Percentiles rank a stretch among this genome's conserved stretches.
Conservation (phyloP, 495 filamentous ascomycete genomes). For the Daldinia vernicosa region DNA sequence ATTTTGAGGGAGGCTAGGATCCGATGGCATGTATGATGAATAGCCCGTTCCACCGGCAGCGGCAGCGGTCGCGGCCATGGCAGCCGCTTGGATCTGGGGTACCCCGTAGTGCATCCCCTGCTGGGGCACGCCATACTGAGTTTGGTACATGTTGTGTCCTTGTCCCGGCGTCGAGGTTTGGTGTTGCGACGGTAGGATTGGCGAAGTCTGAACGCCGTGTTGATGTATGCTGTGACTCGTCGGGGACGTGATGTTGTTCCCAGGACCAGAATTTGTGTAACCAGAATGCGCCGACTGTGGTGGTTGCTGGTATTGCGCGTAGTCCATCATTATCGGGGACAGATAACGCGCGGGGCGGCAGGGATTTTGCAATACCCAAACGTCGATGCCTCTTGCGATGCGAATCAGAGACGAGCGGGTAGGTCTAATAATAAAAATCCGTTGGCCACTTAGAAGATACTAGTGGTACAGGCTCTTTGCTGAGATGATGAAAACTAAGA, state of each 20-base stretch:
- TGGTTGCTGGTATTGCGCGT: constrained; percentile 73
- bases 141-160: constrained; percentile 67
- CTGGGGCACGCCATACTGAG: constrained; percentile 65
- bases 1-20: constrained; percentile 63
- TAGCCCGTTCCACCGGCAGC: constrained; percentile 69
- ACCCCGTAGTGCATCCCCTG: constrained; percentile 70
- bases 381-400: constrained; percentile 36
- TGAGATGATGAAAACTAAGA: constrained; percentile 46
- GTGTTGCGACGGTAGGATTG: constrained; percentile 69
- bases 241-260: constrained; percentile 69
- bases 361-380: constrained; percentile 44
- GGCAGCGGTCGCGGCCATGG: constrained; percentile 75
- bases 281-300: constrained; percentile 65
- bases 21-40: constrained; percentile 61
- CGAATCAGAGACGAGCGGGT: constrained; percentile 44
- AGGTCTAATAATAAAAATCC: constrained; percentile 30
- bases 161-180: constrained; percentile 62
- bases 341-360: constrained; percentile 43
- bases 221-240: constrained; percentile 64
- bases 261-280: constrained; percentile 62
- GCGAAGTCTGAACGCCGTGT: constrained; percentile 67
- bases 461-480: constrained; percentile 36
- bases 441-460: constrained; percentile 38
- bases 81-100: constrained; percentile 68
- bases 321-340: constrained; percentile 70